Conservation (phyloP, 2,329 filamentous ascomycete species). For the Canariomyces notabilis region DNA sequence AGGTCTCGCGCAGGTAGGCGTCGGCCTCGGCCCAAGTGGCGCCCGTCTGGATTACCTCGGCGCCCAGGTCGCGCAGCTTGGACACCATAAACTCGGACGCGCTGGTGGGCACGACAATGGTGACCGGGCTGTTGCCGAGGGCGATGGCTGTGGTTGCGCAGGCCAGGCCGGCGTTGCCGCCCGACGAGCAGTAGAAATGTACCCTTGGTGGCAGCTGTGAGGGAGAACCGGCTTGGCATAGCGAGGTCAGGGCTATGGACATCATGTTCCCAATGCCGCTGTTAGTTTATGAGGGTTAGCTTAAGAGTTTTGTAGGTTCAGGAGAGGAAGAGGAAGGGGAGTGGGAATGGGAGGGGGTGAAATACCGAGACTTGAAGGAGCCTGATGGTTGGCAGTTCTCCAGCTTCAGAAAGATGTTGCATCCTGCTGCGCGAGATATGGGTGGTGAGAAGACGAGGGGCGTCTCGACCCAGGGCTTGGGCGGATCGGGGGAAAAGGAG, state of each 20-base stretch:
- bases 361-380: constrained; percentile 69
- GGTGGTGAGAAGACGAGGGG: constrained; percentile 61
- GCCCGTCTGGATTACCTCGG: constrained; percentile 61
- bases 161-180: constrained; percentile 76
- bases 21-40: constrained; percentile 66
- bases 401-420: constrained; percentile 77
- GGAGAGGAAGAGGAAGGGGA: too few relatives aligned
- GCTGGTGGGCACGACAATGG: constrained; percentile 64
- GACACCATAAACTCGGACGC: constrained; percentile 63
- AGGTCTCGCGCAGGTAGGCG: constrained; percentile 51
- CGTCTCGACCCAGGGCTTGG: constrained; percentile 60
- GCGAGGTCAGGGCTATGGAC: constrained; percentile 40
- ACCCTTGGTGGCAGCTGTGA: not conserved
- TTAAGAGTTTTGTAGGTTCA: too few relatives aligned
- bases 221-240: constrained; percentile 24
- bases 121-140: constrained; percentile 57
- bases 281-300: not conserved
- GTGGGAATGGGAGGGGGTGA: not conserved
- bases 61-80: constrained; percentile 61
- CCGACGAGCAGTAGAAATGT: constrained; percentile 65
- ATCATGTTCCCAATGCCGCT: constrained; percentile 67
- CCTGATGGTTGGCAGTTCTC: constrained; percentile 77
- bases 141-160: constrained; percentile 65
- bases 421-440: constrained; percentile 62
- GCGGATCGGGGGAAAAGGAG: constrained; percentile 24